A percentile compares a stretch with the other conserved stretches of the same genome.
Conservation (phyloP, 225 moss, liverwort and hornwort genomes). For the Pseudoscleropodium purum region DNA sequence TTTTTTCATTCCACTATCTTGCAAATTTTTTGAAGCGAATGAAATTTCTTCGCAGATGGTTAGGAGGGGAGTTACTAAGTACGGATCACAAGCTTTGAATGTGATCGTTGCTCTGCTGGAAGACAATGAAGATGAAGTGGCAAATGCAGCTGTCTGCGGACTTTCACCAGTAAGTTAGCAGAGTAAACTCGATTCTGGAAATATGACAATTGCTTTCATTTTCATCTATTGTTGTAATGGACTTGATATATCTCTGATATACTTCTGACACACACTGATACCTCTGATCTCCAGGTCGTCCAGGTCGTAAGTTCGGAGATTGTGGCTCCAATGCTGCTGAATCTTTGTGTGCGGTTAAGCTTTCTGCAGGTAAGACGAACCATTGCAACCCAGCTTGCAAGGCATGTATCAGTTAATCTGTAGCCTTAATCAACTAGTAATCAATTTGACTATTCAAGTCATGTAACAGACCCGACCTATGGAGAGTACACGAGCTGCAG, state of each 20-base stretch:
- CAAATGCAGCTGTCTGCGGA: conserved; percentile 79
- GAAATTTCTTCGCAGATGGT: conserved; percentile 46
- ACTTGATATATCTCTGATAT: neutral
- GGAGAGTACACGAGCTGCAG: conserved; percentile 80
- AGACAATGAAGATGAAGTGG: conserved; percentile 83
- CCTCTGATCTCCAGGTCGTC: conserved; percentile 14
- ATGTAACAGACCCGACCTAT: conserved; percentile 55
- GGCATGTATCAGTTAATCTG: neutral
- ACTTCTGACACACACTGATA: neutral
- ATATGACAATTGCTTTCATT: neutral
- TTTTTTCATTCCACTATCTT: neutral
- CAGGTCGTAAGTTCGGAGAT: conserved; percentile 60
- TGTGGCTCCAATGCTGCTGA: conserved; percentile 73
- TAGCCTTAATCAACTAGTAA: neutral
- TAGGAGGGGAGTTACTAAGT: conserved; percentile 47
- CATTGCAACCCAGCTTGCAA: neutral
- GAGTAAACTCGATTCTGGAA: neutral
- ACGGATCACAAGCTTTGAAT: conserved; percentile 74
- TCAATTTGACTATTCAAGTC: neutral
- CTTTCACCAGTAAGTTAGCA: conserved; percentile 46
- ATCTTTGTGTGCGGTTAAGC: conserved; percentile 68
- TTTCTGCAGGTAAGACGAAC: conserved; percentile 55
- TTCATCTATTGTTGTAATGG: neutral
- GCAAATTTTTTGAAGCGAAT: neutral
- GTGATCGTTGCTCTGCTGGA: conserved; percentile 84